These are phyloP conservation scores for Quercus mongolica DNA, from an alignment of 306 rosid genomes.

Conservation along the genomic window DNA sequence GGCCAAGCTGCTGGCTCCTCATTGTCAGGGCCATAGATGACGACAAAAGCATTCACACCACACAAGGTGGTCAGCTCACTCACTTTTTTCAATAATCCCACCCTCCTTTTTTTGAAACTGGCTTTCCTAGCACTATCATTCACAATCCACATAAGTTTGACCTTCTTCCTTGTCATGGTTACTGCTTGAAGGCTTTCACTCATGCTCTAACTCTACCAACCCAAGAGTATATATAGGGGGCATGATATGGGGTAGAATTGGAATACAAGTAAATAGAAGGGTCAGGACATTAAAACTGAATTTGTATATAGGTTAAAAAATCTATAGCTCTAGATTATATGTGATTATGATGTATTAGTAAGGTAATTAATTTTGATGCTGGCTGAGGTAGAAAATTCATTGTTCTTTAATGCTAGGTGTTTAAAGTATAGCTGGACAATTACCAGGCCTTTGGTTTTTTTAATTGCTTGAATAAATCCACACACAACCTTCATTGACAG, in stretches of 20 bases:
- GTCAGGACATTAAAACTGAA: background rate
- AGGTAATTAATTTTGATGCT: background rate
- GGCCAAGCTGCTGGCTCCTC: slow-evolving; percentile 29
- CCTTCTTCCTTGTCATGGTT: slow-evolving; percentile 29
- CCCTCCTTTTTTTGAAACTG: slow-evolving; percentile 27
- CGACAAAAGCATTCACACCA: slow-evolving; percentile 22
- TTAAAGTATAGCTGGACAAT: background rate
- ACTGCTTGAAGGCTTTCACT: background rate
- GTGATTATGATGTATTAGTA: background rate
- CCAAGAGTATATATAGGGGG: background rate
- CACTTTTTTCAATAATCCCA: slow-evolving; percentile 36
- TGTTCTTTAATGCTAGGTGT: background rate
- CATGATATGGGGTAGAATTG: background rate
- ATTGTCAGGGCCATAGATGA: slow-evolving; percentile 15
- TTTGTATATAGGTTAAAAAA: background rate
- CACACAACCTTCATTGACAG: background rate
- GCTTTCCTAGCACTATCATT: slow-evolving; percentile 32
- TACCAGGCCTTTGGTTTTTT: background rate
- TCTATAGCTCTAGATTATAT: background rate
- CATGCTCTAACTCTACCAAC: background rate
- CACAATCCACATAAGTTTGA: slow-evolving; percentile 27
- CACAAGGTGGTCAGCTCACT: slow-evolving; percentile 30
- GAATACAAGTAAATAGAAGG: background rate
- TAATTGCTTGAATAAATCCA: background rate
- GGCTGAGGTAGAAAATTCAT: background rate